These are phyloP conservation scores for Bryopsis sp. DNA, from an alignment of 139 green algal species.

Conservation along the genomic window DNA sequence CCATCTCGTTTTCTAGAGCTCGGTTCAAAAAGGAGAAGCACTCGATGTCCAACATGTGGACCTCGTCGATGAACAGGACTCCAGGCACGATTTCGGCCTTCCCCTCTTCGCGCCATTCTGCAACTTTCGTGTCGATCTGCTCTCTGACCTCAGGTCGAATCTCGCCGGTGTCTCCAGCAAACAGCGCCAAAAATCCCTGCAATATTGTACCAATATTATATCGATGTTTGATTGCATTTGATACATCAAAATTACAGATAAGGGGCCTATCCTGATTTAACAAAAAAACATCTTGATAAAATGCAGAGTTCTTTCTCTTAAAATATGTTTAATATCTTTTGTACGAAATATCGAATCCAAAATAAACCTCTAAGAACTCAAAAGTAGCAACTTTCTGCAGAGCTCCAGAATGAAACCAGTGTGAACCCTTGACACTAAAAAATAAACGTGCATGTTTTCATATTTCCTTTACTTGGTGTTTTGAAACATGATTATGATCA, in stretches of 20 bases:
- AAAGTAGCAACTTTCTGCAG: too few species aligned
- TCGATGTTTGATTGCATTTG: conserved; percentile 1
- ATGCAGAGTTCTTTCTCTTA: too few species aligned
- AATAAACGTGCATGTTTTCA: too few species aligned
- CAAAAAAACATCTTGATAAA: too few species aligned
- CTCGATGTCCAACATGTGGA: conserved; percentile 99
- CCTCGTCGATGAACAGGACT: conserved; percentile 95
- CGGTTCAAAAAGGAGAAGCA: conserved; percentile 98
- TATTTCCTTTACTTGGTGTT: too few species aligned
- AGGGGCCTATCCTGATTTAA: too few species aligned
- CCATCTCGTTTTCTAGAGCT: conserved; percentile 95
- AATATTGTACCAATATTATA: neutral
- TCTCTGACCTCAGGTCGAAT: conserved; percentile 91
- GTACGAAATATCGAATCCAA: too few species aligned
- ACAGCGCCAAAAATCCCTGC: conserved; percentile 97
- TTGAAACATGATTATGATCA: too few species aligned
- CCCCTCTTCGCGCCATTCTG: conserved; percentile 97
- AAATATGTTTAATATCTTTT: too few species aligned
- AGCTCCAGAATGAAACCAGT: too few species aligned
- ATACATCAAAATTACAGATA: neutral
- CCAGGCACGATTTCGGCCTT: conserved; percentile 98
- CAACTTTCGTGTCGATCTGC: conserved; percentile 81
- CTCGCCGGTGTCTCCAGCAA: conserved; percentile 95
- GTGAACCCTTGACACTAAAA: too few species aligned
- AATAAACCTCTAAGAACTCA: too few species aligned